phyloP scores from a whole-genome alignment of 345 rosid genomes.

The Triadica sebifera region DNA sequence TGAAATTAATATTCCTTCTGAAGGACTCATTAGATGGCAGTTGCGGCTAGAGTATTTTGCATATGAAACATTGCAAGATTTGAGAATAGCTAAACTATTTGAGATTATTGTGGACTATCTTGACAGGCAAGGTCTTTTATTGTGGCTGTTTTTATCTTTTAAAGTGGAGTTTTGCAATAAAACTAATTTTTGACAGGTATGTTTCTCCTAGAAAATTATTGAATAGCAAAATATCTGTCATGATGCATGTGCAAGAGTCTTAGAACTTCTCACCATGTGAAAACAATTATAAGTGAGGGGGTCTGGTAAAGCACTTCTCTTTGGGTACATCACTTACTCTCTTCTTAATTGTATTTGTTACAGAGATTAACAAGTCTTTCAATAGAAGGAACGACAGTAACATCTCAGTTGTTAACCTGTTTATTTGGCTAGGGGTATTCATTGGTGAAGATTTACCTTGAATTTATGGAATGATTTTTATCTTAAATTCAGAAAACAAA shows the following conservation, averaged over 20 bases:
- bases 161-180: too few species aligned
- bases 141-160: neutral
- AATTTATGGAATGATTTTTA: neutral
- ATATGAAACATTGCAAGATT: conserved; percentile 88
- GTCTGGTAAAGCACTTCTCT: neutral
- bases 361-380: neutral
- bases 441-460: neutral
- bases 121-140: conserved; percentile 56
- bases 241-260: too few species aligned
- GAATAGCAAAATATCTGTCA: too few species aligned
- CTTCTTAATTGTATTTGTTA: neutral
- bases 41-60: conserved; percentile 91
- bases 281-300: too few species aligned
- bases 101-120: conserved; percentile 99
- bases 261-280: too few species aligned
- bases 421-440: neutral
- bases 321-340: neutral
- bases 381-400: neutral
- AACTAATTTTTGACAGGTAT: too few species aligned
- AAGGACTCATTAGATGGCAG: conserved; percentile 85
- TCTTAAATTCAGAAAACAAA: neutral
- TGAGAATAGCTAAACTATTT: conserved; percentile 88
- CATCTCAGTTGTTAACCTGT: neutral
- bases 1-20: conserved; percentile 55
- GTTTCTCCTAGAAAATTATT: too few species aligned